A percentile compares a stretch with the other conserved stretches of the same genome.
These are phyloP conservation scores for Blastobotrys proliferans DNA, from an alignment of 1,139 yeast genomes.

Conservation along the genomic window DNA sequence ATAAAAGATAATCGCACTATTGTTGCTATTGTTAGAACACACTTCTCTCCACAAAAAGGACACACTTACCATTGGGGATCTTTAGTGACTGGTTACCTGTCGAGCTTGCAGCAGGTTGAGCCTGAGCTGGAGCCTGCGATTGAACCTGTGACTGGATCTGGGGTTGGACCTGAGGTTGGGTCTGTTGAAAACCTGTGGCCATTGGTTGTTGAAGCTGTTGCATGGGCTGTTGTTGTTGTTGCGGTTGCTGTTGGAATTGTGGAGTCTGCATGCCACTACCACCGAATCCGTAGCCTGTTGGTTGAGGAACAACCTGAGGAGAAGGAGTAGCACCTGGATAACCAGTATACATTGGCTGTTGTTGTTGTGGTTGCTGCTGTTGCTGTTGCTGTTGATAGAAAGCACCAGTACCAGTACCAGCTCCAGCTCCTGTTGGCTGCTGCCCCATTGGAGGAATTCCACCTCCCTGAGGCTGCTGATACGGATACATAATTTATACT, in stretches of 20 bases:
- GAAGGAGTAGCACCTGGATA: constrained; percentile 7
- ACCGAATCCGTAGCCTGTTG: constrained; percentile 10
- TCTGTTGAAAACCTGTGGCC: background rate
- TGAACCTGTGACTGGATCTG: background rate
- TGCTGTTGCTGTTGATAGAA: constrained; percentile 9
- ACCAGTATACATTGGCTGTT: constrained; percentile 7
- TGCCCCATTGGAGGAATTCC: constrained; percentile 7
- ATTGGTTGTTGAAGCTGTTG: background rate
- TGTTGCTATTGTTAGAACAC: background rate
- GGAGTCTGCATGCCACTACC: constrained; percentile 27
- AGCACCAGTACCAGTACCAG: background rate
- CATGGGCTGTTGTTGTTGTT: constrained; percentile 25
- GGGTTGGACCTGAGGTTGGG: constrained; percentile 7
- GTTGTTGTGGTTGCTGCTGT: constrained; percentile 7
- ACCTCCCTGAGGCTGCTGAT: constrained; percentile 14
- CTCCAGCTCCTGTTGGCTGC: constrained; percentile 6
- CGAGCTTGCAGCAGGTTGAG: constrained; percentile 2
- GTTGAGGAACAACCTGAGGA: constrained; percentile 6
- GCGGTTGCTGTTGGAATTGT: too few species aligned
- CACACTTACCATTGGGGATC: constrained; percentile 35
- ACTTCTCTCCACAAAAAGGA: background rate
- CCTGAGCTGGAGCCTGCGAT: constrained; percentile 1
- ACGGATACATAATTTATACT: constrained; percentile 13
- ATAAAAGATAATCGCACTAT: constrained; percentile 73
- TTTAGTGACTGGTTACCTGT: constrained; percentile 15